Evolutionary conservation across 2,329 filamentous ascomycete species (phyloP), one percentile per base, ranked within the genome.

Genomic region (Fusarium pseudograminearum): DNA sequence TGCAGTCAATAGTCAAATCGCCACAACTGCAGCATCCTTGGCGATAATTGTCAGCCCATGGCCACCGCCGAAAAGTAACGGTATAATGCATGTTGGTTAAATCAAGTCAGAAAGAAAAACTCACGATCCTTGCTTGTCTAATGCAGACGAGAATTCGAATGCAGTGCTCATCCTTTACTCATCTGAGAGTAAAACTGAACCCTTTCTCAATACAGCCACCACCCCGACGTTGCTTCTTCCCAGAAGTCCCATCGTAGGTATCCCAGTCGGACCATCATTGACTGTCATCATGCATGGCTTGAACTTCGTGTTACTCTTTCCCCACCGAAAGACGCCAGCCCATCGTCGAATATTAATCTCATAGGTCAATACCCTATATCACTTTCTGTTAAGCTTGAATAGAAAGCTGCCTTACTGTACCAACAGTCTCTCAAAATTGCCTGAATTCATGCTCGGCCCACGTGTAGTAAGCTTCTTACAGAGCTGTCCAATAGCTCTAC

Each of bases 11-110:
- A 33, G 40, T 47, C 3, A 14, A 42, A 11, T 31, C 26, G 62
- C 61, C 63, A 66, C 63, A 67, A 66, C 63, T 61, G 63, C 8
- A 33, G 14, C 6, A 61, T 56, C 55, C 63, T 61, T 66, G 61
- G 47, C 53, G 40, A 24, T 57, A 47, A 10, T 33, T 24, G 28
- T 65, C 61, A 65, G 61, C 61, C 59, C 40, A 59, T 42, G 30
- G 7, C 28, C 28, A 15, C 12, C 24, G 24, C 18, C 28, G 22
- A 42, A 10, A 24, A 44, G 59, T 41, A 15, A 26, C 18, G n/a
- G 7, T 16, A 40, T 22, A 48, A 33, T 33, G 34, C 18, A 3
- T 12, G 30, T 30, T 53, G 20, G 30, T 24, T 33, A 15, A n/a
- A 41, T n/a, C 34, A 30, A 54, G 16, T 42, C 26, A 62, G 22